Percentiles rank a stretch among this genome's conserved stretches.
These are phyloP conservation scores for Actinomortierella ambigua DNA, from an alignment of 371 early-diverging fungal genomes.

Conservation along the genomic window DNA sequence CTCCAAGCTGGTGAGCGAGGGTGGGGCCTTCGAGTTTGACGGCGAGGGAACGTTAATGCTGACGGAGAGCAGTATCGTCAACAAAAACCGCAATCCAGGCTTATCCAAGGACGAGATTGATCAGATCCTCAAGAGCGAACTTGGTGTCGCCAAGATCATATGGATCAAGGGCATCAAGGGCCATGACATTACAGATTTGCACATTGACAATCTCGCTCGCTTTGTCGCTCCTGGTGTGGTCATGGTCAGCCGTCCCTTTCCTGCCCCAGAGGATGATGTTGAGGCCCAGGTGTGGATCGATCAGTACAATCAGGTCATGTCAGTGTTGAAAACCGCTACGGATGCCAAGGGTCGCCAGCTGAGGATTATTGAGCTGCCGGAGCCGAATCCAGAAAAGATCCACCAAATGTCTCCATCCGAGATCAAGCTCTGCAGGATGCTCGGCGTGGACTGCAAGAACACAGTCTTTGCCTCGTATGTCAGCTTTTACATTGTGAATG, in stretches of 20 bases:
- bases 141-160: slow-evolving; percentile 16
- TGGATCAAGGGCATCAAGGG: slow-evolving; percentile 32
- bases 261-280: slow-evolving; percentile 10
- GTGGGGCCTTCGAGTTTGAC: slow-evolving; percentile 27
- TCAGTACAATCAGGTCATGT: slow-evolving; percentile 19
- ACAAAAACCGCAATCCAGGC: slow-evolving; percentile 31
- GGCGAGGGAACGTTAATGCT: slow-evolving; percentile 23
- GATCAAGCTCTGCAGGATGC: slow-evolving; percentile 16
- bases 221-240: slow-evolving; percentile 25
- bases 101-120: slow-evolving; percentile 17
- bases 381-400: slow-evolving; percentile 16
- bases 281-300: slow-evolving; percentile 20
- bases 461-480: slow-evolving; percentile 17
- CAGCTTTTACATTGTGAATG: slow-evolving; percentile 24
- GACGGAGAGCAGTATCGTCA: slow-evolving; percentile 32
- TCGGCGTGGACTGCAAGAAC: slow-evolving; percentile 11
- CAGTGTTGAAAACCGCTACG: slow-evolving; percentile 9
- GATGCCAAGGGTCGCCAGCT: slow-evolving; percentile 22
- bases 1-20: slow-evolving; percentile 23
- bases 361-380: slow-evolving; percentile 14
- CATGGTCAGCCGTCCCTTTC: slow-evolving; percentile 21
- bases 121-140: slow-evolving; percentile 11
- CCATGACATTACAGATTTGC: slow-evolving; percentile 29
- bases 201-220: slow-evolving; percentile 30
- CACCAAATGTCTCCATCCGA: slow-evolving; percentile 7